These are phyloP conservation scores for Fusarium aywerte DNA, from an alignment of 2,329 filamentous ascomycete genomes.

Conservation along the genomic window DNA sequence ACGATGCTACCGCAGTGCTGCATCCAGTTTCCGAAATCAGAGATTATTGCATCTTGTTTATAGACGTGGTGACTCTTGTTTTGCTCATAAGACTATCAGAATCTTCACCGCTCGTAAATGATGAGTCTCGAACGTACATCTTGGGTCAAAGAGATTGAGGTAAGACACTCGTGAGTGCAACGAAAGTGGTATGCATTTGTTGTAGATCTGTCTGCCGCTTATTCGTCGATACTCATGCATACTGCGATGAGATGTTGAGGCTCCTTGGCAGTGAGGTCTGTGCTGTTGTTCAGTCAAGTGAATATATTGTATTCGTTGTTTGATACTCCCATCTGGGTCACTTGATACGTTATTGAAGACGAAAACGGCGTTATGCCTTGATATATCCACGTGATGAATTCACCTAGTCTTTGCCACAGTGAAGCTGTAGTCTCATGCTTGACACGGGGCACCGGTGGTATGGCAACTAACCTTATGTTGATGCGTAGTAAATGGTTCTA, in stretches of 20 bases:
- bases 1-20: slow-evolving; percentile 15
- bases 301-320: neutral
- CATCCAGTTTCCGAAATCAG: slow-evolving; percentile 29
- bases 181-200: slow-evolving; percentile 17
- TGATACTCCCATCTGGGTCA: neutral
- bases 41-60: slow-evolving; percentile 25
- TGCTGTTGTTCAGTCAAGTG: neutral
- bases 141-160: neutral
- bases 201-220: slow-evolving; percentile 8
- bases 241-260: slow-evolving; percentile 10
- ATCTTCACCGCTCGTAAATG: slow-evolving; percentile 17
- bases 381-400: neutral
- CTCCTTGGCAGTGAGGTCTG: slow-evolving; percentile 26
- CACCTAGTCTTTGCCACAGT: neutral
- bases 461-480: neutral
- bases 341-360: neutral
- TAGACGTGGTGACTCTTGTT: slow-evolving; percentile 19
- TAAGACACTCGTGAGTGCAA: slow-evolving; percentile 17
- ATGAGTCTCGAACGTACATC: slow-evolving; percentile 14
- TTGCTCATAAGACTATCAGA: slow-evolving; percentile 8
- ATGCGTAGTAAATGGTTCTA: no score
- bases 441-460: neutral
- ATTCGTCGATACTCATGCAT: slow-evolving; percentile 10
- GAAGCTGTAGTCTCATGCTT: neutral
- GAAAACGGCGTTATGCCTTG: neutral